phyloP scores from a whole-genome alignment of 306 rosid genomes.

The Chamaecrista fasciculata region DNA sequence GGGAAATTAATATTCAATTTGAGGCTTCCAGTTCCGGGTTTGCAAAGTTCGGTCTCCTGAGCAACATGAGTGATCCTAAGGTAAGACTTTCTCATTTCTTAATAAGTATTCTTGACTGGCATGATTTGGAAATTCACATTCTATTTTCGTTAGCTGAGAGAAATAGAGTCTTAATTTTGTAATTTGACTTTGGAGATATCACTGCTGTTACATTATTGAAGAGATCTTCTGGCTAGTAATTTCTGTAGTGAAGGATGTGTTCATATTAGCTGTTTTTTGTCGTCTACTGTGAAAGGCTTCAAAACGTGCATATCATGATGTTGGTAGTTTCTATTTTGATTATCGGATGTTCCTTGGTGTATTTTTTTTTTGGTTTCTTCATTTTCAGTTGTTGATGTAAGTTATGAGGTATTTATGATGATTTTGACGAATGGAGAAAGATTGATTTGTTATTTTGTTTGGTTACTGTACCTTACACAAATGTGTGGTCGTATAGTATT shows the following conservation, averaged over 20 bases:
- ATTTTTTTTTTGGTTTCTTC: neutral
- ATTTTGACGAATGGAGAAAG: neutral
- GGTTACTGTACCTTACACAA: neutral
- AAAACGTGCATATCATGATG: neutral
- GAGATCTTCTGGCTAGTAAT: neutral
- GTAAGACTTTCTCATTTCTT: conserved; percentile 30
- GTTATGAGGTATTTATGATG: neutral
- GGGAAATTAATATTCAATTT: conserved; percentile 26
- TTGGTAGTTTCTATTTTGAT: neutral
- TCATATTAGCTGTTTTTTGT: neutral
- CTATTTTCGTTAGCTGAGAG: neutral
- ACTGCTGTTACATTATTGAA: neutral
- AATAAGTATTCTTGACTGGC: neutral
- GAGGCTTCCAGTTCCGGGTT: conserved; percentile 18
- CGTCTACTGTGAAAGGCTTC: neutral
- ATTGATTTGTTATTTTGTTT: neutral
- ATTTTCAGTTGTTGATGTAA: neutral
- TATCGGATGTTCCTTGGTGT: neutral
- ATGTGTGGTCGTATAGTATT: neutral
- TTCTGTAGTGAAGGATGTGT: neutral
- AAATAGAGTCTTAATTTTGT: neutral
- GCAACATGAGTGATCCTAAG: conserved; percentile 67
- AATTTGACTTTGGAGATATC: neutral
- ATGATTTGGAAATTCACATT: neutral
- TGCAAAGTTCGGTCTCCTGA: conserved; percentile 29